Percentiles rank a stretch among this genome's conserved stretches.
Evolutionary conservation across 1,284 basidiomycete species (phyloP).

Genomic region (Acaromyces ingoldii): DNA sequence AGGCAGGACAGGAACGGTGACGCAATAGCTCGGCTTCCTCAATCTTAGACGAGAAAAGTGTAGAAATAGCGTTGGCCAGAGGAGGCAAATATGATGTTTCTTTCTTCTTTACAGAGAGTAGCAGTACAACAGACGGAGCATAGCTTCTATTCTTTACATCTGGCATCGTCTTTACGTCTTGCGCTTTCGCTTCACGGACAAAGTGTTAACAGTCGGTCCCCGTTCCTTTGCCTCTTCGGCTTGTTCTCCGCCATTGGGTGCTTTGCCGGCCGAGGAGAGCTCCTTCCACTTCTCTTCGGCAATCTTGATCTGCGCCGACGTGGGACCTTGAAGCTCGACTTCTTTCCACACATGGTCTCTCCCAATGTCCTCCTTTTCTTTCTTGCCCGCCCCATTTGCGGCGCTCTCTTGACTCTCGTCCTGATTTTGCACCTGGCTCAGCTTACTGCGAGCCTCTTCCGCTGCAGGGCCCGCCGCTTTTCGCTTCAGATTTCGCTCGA

Average conservation of each 20-base stretch:
- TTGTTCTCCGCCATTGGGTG: neutral
- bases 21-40: no score
- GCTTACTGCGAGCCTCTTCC: no score
- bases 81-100: no score
- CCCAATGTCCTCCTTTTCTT: constrained; percentile 12
- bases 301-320: constrained; percentile 7
- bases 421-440: no score
- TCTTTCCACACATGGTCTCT: constrained; percentile 23
- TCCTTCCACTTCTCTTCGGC: constrained; percentile 15
- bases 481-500: constrained; percentile 26
- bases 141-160: no score
- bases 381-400: constrained; percentile 2
- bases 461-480: no score
- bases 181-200: constrained; percentile 1
- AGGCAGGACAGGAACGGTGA: neutral
- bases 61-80: no score
- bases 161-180: no score
- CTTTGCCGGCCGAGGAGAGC: constrained; percentile 10
- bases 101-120: no score
- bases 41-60: no score
- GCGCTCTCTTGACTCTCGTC: no score
- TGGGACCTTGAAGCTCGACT: constrained; percentile 15
- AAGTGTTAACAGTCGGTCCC: neutral
- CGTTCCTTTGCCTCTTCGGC: neutral
- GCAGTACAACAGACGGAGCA: no score